Evolutionary conservation across 1,284 basidiomycete genomes (phyloP), one percentile per base, ranked within the genome.

Genomic region (Ustilago shanxiensis): DNA sequence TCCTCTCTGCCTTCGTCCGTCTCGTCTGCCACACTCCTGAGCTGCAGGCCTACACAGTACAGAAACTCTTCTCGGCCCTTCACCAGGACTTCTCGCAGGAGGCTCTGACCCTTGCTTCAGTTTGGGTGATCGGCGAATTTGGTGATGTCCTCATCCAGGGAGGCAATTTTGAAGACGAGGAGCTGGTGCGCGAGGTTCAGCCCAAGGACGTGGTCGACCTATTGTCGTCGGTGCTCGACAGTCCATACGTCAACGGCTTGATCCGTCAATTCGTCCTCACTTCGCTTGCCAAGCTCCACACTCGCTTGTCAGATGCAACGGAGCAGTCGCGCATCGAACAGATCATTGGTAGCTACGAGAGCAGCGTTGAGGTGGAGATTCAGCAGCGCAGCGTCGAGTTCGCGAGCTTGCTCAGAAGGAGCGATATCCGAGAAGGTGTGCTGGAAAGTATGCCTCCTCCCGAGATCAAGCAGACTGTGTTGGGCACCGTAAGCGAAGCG

Each of bases 401-500:
- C 86, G 92, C 92, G 0, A 93, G 91, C 80, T 86, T 99, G 74
- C 93, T 95, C 83, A 89, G 88, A 37, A 87, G 86, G 22, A 92
- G 94, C 47, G 79, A 85, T 24, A 88, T 95, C 35, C 90, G 92
- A 64, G 90, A 90, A n/a, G 97, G 95, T 51, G 95, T 99, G 0
- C 87, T 99, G 67, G 97, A 99, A 88, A 91, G 95, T 63, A 99
- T 99, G 97, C 97, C 97, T 8, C 93, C 95, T 6, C 97, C 97
- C 2, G 96, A 99, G 86, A 88, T 99, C 81, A 95, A 67, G 65
- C 73, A 67, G 66, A 84, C 83, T 11, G 76, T 83, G 33, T 55
- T 84, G 52, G 81, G 81, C 31, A 82, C 82, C 7, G 77, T 83
- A 28, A 83, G 79, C 62, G 83, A 85, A 59, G 75, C 76, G 24